phyloP scores from a whole-genome alignment of 2,329 filamentous ascomycete species.

The Rhynchosporium graminicola region DNA sequence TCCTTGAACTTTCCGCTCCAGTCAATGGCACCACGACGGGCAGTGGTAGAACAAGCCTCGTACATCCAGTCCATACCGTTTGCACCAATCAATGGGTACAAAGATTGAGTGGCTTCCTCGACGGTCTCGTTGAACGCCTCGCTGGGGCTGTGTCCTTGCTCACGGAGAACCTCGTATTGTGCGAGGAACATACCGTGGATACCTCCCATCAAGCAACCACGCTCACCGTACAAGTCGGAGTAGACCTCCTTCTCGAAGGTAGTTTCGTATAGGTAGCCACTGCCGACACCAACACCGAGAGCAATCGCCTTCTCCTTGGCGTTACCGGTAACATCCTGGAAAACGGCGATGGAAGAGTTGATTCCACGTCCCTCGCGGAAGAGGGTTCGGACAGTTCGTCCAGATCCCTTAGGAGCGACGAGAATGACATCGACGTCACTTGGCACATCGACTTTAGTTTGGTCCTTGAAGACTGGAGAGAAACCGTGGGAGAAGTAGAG shows the following conservation, averaged over 20 bases:
- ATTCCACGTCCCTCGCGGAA: slow-evolving; percentile 99
- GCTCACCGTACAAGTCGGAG: slow-evolving; percentile 99
- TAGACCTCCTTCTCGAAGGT: slow-evolving; percentile 99
- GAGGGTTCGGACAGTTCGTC: slow-evolving; percentile 95
- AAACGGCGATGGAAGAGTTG: slow-evolving; percentile 99
- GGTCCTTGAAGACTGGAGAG: slow-evolving; percentile 99
- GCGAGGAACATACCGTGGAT: slow-evolving; percentile 99
- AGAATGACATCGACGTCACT: slow-evolving; percentile 98
- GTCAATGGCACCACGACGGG: slow-evolving; percentile 97
- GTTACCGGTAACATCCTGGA: slow-evolving; percentile 96
- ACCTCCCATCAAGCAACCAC: slow-evolving; percentile 99
- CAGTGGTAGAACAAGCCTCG: slow-evolving; percentile 98
- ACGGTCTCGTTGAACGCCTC: slow-evolving; percentile 99
- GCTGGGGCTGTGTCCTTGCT: slow-evolving; percentile 94
- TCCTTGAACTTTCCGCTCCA: slow-evolving; percentile 98
- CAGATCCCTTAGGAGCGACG: slow-evolving; percentile 97
- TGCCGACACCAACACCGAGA: slow-evolving; percentile 94
- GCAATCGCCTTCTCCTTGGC: slow-evolving; percentile 97
- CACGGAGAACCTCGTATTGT: slow-evolving; percentile 99
- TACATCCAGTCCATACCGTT: slow-evolving; percentile 99
- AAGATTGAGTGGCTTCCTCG: slow-evolving; percentile 96
- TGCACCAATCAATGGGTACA: slow-evolving; percentile 96
- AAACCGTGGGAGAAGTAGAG: slow-evolving; percentile 99
- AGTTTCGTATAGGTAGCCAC: slow-evolving; percentile 99
- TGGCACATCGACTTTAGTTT: slow-evolving; percentile 98